Base-by-base conservation (phyloP, 164 flowering plant genomes). In the Vitis amurensis region DNA sequence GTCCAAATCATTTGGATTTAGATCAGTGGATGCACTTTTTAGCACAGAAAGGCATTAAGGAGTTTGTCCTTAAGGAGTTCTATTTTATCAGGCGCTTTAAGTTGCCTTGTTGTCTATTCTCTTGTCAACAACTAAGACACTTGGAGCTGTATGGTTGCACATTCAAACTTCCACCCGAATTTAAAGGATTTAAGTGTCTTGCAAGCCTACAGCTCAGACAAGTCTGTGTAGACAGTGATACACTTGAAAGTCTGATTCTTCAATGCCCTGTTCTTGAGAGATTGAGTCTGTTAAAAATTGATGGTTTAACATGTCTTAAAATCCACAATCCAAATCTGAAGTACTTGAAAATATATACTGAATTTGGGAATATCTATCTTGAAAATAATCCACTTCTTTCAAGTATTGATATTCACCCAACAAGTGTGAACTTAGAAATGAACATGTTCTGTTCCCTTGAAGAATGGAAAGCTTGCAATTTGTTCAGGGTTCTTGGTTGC, bases 191-290 rank as follows among this genome's bases (percentile, higher is more conserved):
- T 63, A 47, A 14, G 14, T 55, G 62, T 55, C 73, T 70, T 7
- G 47, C 27, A 23, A 70, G 50, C 67, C 63, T 71, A 8, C 27
- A 56, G n/a, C 68, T 71, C 49, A 63, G 3, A 15, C 50, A 48
- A 1, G 68, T 71, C 47, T 63, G 48, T 4, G 63, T 71, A 1
- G n/a, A 9, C 11, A 23, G 55, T 14, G 48, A 63, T 11, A 63
- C 55, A 14, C 48, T 70, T 8, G 67, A 62, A 31, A 1, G 8
- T 30, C 56, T 72, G 16, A 37, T 77, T 47, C 8, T 5, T 1
- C 55, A 13, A 15, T 69, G 67, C 48, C 60, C 59, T 50, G 55
- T 60, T 14, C 79, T 77, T 3, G 76, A 72, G 63, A 59, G 30
- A 13, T 16, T 72, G 67, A 53, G 49, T 17, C 56, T 76, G 63